These are phyloP conservation scores for Rhizophagus clarus DNA, from an alignment of 192 early-diverging fungal species.

Conservation along the genomic window DNA sequence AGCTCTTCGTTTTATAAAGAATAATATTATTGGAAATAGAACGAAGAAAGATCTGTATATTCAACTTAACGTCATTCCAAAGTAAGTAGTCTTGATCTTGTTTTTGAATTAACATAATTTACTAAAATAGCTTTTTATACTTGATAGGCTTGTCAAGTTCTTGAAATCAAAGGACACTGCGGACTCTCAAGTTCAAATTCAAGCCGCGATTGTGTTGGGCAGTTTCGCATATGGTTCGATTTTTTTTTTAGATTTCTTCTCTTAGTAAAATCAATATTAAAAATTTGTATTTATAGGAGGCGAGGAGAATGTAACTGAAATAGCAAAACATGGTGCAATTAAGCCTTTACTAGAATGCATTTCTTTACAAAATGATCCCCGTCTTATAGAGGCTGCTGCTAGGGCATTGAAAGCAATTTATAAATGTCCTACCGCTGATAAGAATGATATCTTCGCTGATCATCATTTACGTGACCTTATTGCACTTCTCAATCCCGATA, in stretches of 20 bases:
- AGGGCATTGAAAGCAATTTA: constrained; percentile 70
- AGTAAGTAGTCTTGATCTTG: constrained; percentile 35
- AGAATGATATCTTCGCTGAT: constrained; percentile 46
- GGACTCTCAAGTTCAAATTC: constrained; percentile 53
- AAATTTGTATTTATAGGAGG: constrained; percentile 45
- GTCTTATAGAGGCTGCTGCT: constrained; percentile 66
- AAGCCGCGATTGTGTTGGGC: constrained; percentile 68
- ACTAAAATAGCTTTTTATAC: not conserved
- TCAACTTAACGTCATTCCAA: constrained; percentile 61
- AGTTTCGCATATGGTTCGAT: constrained; percentile 67
- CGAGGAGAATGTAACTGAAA: constrained; percentile 59
- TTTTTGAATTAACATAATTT: not conserved
- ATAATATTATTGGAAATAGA: constrained; percentile 79
- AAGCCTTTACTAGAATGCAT: constrained; percentile 55
- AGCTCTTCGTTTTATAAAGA: constrained; percentile 77
- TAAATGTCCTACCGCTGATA: constrained; percentile 53
- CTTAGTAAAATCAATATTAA: not conserved
- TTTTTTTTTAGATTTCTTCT: not conserved
- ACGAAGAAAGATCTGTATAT: constrained; percentile 80
- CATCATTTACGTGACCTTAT: constrained; percentile 51
- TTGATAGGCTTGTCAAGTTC: constrained; percentile 60
- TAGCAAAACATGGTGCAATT: constrained; percentile 61
- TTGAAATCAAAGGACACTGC: constrained; percentile 41
- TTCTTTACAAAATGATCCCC: constrained; percentile 43
- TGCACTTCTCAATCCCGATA: constrained; percentile 46